These are phyloP conservation scores for Sugiyamaella lignohabitans DNA, from an alignment of 805 yeast genomes.

Conservation along the genomic window DNA sequence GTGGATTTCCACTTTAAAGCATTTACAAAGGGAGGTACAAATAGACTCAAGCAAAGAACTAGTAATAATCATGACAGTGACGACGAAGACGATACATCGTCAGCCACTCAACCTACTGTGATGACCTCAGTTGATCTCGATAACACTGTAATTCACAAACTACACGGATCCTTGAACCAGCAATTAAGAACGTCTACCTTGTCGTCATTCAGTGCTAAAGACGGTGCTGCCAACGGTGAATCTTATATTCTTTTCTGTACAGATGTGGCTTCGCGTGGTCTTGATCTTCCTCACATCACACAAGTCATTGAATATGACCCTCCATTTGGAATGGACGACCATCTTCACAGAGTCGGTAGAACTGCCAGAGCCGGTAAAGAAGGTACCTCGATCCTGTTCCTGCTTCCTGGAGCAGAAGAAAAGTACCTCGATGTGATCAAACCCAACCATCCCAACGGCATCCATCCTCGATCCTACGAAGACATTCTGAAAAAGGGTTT, in stretches of 20 bases:
- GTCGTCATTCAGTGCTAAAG: constrained; percentile 40
- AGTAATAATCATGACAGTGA: constrained; percentile 31
- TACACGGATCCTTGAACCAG: constrained; percentile 90
- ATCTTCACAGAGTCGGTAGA: constrained; percentile 93
- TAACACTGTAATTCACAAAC: constrained; percentile 50
- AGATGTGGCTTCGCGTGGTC: constrained; percentile 96
- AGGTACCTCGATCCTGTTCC: constrained; percentile 72
- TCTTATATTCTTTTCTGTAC: constrained; percentile 75
- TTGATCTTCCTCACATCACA: constrained; percentile 82
- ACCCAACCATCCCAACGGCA: constrained; percentile 50
- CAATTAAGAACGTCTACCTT: constrained; percentile 74
- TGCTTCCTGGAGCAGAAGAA: constrained; percentile 88
- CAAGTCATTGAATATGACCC: constrained; percentile 91
- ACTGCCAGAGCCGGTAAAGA: constrained; percentile 94
- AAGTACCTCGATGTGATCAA: constrained; percentile 61
- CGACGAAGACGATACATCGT: constrained; percentile 29
- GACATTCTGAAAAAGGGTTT: constrained; percentile 29
- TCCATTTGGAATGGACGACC: constrained; percentile 90
- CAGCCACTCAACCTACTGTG: constrained; percentile 34
- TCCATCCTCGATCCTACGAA: constrained; percentile 44
- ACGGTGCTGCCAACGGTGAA: constrained; percentile 31
- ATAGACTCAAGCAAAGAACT: constrained; percentile 4
- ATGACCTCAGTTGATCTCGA: constrained; percentile 48
- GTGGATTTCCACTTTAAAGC: constrained; percentile 86
- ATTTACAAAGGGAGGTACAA: constrained; percentile 52